phyloP scores from a whole-genome alignment of 2,329 filamentous ascomycete genomes.

The Daldinia sp. region DNA sequence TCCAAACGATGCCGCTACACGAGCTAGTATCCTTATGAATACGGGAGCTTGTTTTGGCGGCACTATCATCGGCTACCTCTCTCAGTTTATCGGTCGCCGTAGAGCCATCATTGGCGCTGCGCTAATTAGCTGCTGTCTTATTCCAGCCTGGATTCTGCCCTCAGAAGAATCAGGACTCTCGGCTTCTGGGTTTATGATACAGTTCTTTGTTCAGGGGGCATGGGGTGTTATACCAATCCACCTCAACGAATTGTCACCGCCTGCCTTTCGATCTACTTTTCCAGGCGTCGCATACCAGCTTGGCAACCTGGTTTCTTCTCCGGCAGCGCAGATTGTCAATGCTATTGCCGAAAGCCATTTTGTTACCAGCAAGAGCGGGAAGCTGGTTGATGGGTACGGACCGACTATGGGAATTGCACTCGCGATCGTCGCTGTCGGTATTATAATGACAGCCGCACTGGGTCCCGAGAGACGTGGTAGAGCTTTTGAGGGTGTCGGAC shows the following conservation, averaged over 20 bases:
- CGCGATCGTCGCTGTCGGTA: slow-evolving; percentile 79
- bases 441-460: slow-evolving; percentile 74
- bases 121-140: slow-evolving; percentile 69
- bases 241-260: slow-evolving; percentile 78
- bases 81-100: slow-evolving; percentile 80
- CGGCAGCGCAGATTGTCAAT: slow-evolving; percentile 82
- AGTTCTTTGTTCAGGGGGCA: slow-evolving; percentile 75
- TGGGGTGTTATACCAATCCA: slow-evolving; percentile 79
- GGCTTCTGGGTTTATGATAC: slow-evolving; percentile 75
- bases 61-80: slow-evolving; percentile 78
- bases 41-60: slow-evolving; percentile 80
- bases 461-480: slow-evolving; percentile 81
- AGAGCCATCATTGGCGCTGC: slow-evolving; percentile 73
- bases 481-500: slow-evolving; percentile 72
- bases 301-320: slow-evolving; percentile 79
- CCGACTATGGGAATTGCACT: slow-evolving; percentile 82
- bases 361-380: slow-evolving; percentile 66
- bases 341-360: slow-evolving; percentile 74
- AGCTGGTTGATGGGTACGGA: slow-evolving; percentile 76
- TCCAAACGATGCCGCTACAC: slow-evolving; percentile 70
- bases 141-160: slow-evolving; percentile 78
- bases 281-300: slow-evolving; percentile 79
- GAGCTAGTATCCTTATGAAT: slow-evolving; percentile 87
- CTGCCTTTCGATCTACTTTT: slow-evolving; percentile 77
- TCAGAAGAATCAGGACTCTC: slow-evolving; percentile 69